These are phyloP conservation scores for Centrapalus pauciflorus DNA, from an alignment of 129 eudicot species.

Conservation along the genomic window DNA sequence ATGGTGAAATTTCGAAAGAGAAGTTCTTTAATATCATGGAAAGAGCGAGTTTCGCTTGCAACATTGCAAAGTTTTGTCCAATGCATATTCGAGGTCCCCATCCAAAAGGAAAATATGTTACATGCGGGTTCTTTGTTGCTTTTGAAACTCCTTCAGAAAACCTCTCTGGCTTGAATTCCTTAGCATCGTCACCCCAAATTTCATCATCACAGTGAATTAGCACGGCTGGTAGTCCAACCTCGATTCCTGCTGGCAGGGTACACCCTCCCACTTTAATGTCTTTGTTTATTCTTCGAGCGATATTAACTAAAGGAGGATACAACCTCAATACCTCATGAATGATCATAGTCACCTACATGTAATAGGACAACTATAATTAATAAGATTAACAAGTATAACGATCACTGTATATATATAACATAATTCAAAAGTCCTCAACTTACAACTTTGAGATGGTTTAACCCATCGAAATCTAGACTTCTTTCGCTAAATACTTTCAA, in stretches of 20 bases:
- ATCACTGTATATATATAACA: no score
- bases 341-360: background rate
- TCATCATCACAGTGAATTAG: conserved; percentile 10
- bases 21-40: conserved; percentile 12
- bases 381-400: no score
- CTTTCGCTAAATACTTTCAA: background rate
- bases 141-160: conserved; percentile 18
- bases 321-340: conserved; percentile 3
- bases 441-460: background rate
- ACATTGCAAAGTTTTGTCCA: no score
- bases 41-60: conserved; percentile 17
- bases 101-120: background rate
- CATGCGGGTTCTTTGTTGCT: background rate
- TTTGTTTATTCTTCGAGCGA: background rate
- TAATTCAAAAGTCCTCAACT: no score
- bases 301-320: background rate
- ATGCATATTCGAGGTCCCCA: background rate
- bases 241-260: background rate
- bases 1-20: conserved; percentile 19
- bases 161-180: conserved; percentile 6
- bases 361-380: no score
- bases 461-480: background rate
- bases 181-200: conserved; percentile 14
- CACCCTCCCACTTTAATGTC: background rate
- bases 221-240: background rate